Conservation (phyloP, 352 stramenopile genomes). For the Lagenidium giganteum region DNA sequence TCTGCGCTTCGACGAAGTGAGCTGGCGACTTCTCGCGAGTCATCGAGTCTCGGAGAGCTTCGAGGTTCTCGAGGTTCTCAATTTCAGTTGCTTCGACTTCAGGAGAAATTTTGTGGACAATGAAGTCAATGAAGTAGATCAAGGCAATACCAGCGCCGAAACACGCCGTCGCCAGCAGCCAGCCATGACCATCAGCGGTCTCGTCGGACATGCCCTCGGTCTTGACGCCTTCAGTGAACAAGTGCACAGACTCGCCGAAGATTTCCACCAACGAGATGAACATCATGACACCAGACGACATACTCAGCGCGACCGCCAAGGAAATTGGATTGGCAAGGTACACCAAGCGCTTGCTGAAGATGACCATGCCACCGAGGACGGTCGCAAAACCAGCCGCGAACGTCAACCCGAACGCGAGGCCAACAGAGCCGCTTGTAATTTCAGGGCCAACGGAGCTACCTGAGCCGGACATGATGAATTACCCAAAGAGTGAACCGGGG, state of each 20-base stretch:
- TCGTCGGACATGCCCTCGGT: constrained; percentile 17
- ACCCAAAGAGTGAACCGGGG: too few relatives aligned
- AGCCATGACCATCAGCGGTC: constrained; percentile 32
- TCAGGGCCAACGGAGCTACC: too few relatives aligned
- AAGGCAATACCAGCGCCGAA: constrained; percentile 83
- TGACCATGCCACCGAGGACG: constrained; percentile 30
- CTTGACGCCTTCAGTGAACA: constrained; percentile 29
- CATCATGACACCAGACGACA: constrained; percentile 72
- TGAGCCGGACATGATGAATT: too few relatives aligned
- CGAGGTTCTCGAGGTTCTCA: constrained; percentile 22
- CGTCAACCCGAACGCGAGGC: constrained; percentile 31
- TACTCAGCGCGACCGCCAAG: constrained; percentile 82
- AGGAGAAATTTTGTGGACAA: constrained; percentile 35
- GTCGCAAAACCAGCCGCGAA: constrained; percentile 39
- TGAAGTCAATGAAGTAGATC: constrained; percentile 43
- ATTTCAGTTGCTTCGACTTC: constrained; percentile 27
- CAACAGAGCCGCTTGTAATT: too few relatives aligned
- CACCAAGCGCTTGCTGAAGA: constrained; percentile 37
- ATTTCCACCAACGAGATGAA: constrained; percentile 73
- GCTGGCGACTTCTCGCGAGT: constrained; percentile 12
- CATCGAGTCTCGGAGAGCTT: constrained; percentile 29
- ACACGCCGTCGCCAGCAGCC: constrained; percentile 74
- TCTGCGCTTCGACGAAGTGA: constrained; percentile 26
- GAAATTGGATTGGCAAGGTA: constrained; percentile 27
- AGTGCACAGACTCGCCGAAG: constrained; percentile 26